Evolutionary conservation across 2,329 filamentous ascomycete genomes (phyloP), one percentile per base, ranked within the genome.

Genomic region (Podosphaera xanthii): DNA sequence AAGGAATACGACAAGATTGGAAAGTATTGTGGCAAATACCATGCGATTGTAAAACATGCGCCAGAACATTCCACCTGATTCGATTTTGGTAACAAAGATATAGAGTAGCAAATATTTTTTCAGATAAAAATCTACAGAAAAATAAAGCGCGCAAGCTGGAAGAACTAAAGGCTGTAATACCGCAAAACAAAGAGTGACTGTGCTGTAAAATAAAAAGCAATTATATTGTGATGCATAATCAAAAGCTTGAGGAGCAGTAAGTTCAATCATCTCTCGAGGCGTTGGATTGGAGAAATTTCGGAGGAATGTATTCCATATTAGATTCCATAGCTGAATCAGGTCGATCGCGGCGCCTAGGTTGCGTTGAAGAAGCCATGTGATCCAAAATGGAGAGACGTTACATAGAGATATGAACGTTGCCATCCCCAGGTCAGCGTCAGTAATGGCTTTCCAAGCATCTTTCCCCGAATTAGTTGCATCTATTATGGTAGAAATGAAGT

Each of bases 171-270:
- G 92, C 70, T 97, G 92, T 58, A 97, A 76, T 1, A 83, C 81
- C 1, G 84, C 82, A 67, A 92, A 96, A 66, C 83, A 88, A 14
- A 98, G 75, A 0, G 88, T 85, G 38, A 97, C 86, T 0, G 91
- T 96, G 33, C 86, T 77, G 73, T 97, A 98, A 72, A 87, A 98
- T 36, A 97, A 76, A 71, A 96, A 96, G 70, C 94, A 97, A 71
- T 96, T 97, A 77, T 96, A 98, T 73, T 97, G 97, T 65, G 82
- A 88, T 60, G 92, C 88, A 68, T 96, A 97, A 65, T 97, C 90
- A 69, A 98, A 96, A 0, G 87, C 76, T 1, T 87, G 90, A 0
- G 92, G 92, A 2, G 92, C 92, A 0, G 90, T 95, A 67, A 92
- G 80, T 70, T 95, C 87, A 64, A 97, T 97, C 64, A 92, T 75